Conservation (phyloP, 352 stramenopile genomes). For the Phytophthora podocarpi region DNA sequence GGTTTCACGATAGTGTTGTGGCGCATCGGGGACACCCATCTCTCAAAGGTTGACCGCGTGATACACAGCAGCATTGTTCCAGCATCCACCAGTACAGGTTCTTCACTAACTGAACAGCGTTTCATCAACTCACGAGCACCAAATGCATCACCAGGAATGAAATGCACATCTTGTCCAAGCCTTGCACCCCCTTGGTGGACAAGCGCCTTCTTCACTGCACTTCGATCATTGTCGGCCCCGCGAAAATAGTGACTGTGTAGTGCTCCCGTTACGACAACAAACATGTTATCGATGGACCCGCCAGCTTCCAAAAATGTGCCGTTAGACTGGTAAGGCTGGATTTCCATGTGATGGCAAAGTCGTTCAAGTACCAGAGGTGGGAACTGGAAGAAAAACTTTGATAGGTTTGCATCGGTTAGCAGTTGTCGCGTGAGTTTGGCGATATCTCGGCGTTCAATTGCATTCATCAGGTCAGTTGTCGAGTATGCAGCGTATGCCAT, state of each 20-base stretch:
- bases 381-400: conserved; percentile 61
- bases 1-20: conserved; percentile 43
- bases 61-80: conserved; percentile 50
- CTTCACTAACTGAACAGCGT: not conserved
- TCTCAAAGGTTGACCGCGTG: conserved; percentile 37
- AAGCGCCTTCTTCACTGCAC: not conserved
- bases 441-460: conserved; percentile 28
- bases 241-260: conserved; percentile 25
- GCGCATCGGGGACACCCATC: conserved; percentile 46
- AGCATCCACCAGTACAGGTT: conserved; percentile 32
- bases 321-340: conserved; percentile 28
- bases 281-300: conserved; percentile 29
- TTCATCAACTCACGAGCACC: conserved; percentile 38
- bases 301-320: conserved; percentile 26
- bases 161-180: conserved; percentile 3
- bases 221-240: not conserved
- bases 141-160: conserved; percentile 46
- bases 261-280: conserved; percentile 44
- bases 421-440: conserved; percentile 36
- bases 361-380: conserved; percentile 59
- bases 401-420: conserved; percentile 35
- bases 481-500: not conserved
- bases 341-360: conserved; percentile 49
- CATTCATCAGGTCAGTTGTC: not conserved
- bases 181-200: conserved; percentile 11